Evolutionary conservation across 2,329 filamentous ascomycete species (phyloP).

Genomic region (Colletotrichum paranaense): DNA sequence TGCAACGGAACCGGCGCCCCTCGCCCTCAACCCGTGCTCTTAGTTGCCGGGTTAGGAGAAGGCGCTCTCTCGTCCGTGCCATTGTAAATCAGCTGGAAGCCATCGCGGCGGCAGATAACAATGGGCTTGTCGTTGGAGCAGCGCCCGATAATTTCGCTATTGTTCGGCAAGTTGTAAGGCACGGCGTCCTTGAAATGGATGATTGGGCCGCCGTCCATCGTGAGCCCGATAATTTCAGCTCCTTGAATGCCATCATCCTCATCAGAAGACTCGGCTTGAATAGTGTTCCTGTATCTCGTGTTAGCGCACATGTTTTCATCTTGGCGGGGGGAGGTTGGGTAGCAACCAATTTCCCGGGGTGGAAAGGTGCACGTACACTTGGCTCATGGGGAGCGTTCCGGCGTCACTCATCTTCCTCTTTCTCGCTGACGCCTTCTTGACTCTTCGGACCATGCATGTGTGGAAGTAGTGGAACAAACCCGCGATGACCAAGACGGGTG

Average conservation of each 20-base stretch:
- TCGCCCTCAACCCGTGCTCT: conserved; percentile 17
- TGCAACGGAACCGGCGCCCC: conserved; percentile 16
- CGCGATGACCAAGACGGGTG: conserved; percentile 69
- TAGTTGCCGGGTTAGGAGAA: conserved; percentile 26
- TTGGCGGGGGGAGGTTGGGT: conserved; percentile 32
- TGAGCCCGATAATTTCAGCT: conserved; percentile 56
- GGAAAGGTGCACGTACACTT: conserved; percentile 50
- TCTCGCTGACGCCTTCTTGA: conserved; percentile 46
- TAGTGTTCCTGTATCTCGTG: conserved; percentile 47
- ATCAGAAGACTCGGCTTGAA: conserved; percentile 41
- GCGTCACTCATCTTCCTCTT: conserved; percentile 40
- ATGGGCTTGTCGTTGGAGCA: conserved; percentile 49
- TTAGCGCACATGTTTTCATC: conserved; percentile 36
- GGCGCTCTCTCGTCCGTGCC: conserved; percentile 24
- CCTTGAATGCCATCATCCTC: conserved; percentile 43
- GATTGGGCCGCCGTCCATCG: conserved; percentile 58
- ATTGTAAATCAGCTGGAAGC: conserved; percentile 45
- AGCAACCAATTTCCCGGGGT: conserved; percentile 15
- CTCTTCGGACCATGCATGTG: conserved; percentile 48
- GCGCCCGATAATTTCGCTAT: conserved; percentile 51
- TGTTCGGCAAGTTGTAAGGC: conserved; percentile 44
- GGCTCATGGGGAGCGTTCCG: conserved; percentile 51
- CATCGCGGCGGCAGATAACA: conserved; percentile 50
- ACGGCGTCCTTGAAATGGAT: conserved; percentile 53
- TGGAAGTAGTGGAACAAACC: conserved; percentile 63